Conservation (phyloP, 139 green algal species). For the Picochlorum sp. region DNA sequence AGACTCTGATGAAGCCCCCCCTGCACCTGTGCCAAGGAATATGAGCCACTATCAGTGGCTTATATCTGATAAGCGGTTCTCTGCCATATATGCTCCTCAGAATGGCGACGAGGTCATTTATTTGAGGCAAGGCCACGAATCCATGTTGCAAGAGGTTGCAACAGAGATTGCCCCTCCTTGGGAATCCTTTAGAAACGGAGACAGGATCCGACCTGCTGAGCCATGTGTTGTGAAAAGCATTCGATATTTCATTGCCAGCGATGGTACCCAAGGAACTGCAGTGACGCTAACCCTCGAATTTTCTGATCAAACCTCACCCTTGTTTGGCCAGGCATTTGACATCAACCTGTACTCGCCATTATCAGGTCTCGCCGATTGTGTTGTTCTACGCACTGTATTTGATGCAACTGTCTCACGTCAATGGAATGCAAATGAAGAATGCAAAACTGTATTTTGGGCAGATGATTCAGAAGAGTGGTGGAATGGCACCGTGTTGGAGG, state of each 20-base stretch:
- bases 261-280: constrained; percentile 19
- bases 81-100: constrained; percentile 52
- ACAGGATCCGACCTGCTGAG: constrained; percentile 41
- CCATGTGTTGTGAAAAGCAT: constrained; percentile 35
- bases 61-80: constrained; percentile 8
- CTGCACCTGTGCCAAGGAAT: constrained; percentile 9
- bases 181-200: not conserved
- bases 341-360: constrained; percentile 43
- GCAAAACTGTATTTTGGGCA: constrained; percentile 11
- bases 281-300: constrained; percentile 13
- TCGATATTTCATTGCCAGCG: constrained; percentile 38
- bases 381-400: constrained; percentile 39
- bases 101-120: constrained; percentile 63
- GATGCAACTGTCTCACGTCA: constrained; percentile 7
- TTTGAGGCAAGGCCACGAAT: constrained; percentile 42
- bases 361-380: constrained; percentile 46
- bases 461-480: constrained; percentile 25
- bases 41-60: constrained; percentile 43
- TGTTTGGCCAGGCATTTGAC: constrained; percentile 24
- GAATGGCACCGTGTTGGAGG: constrained; percentile 14
- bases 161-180: constrained; percentile 41
- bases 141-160: constrained; percentile 13
- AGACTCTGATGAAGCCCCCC: not conserved
- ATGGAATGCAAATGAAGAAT: constrained; percentile 30
- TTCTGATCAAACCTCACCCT: constrained; percentile 9